These are phyloP conservation scores for Suillus paluster DNA, from an alignment of 768 basidiomycete genomes.

Conservation along the genomic window DNA sequence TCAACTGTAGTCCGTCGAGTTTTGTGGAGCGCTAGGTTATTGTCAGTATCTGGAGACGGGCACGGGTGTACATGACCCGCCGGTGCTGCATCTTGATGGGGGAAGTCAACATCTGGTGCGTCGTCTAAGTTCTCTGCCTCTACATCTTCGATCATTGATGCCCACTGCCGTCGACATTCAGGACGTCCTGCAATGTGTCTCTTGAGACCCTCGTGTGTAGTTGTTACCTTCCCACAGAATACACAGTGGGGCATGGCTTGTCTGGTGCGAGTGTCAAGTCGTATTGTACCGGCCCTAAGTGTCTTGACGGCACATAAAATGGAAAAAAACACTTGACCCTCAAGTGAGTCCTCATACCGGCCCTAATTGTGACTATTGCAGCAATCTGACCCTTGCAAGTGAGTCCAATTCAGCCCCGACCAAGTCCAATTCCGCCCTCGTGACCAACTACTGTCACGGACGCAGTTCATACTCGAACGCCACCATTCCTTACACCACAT, in stretches of 20 bases:
- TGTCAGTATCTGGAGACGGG: no score
- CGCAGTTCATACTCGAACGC: background rate
- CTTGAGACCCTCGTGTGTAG: constrained; percentile 5
- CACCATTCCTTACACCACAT: no score
- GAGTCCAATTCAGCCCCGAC: no score
- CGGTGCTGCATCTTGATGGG: no score
- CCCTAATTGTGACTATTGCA: constrained; percentile 1
- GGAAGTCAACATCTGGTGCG: no score
- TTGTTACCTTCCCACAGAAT: constrained; percentile 8
- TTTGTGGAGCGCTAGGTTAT: background rate
- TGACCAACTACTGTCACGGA: background rate
- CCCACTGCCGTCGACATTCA: constrained; percentile 9
- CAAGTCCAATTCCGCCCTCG: no score
- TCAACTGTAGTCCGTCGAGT: background rate
- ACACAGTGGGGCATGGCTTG: constrained; percentile 3
- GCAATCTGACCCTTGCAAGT: background rate
- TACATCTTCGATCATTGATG: background rate
- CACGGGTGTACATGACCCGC: no score
- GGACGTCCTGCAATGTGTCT: constrained; percentile 4
- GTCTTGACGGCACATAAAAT: background rate
- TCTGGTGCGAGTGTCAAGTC: background rate
- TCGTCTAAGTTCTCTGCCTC: no score
- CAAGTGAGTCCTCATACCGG: constrained; percentile 2
- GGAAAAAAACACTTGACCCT: background rate
- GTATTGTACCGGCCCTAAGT: background rate